phyloP scores from a whole-genome alignment of 1,139 yeast species.

The Blastobotrys indianensis region DNA sequence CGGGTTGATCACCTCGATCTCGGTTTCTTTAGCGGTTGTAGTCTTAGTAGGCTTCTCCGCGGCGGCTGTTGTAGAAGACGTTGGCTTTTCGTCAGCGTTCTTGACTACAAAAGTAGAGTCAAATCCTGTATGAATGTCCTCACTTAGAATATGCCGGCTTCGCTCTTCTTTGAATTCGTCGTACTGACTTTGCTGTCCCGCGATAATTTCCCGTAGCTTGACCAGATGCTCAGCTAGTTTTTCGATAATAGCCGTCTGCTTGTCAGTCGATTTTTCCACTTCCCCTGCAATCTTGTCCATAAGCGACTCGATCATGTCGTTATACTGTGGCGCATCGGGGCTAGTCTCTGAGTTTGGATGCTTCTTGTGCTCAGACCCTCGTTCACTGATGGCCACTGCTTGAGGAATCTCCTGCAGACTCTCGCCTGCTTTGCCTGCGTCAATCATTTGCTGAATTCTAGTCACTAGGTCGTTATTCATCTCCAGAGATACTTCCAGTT shows the following conservation, averaged over 20 bases:
- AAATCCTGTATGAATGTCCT: slow-evolving; percentile 91
- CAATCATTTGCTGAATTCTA: slow-evolving; percentile 62
- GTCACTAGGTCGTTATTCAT: slow-evolving; percentile 73
- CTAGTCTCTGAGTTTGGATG: slow-evolving; percentile 45
- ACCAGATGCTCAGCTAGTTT: slow-evolving; percentile 32
- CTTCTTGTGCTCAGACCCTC: slow-evolving; percentile 25
- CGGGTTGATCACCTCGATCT: slow-evolving; percentile 36
- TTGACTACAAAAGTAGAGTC: slow-evolving; percentile 77
- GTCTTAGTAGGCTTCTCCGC: slow-evolving; percentile 11
- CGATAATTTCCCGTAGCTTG: slow-evolving; percentile 36
- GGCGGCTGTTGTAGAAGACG: slow-evolving; percentile 16
- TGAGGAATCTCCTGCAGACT: slow-evolving; percentile 34
- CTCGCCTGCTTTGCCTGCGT: slow-evolving; percentile 23
- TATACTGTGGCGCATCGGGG: slow-evolving; percentile 63
- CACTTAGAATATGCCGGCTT: slow-evolving; percentile 71
- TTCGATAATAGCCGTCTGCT: slow-evolving; percentile 21
- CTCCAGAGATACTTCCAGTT: slow-evolving; percentile 62
- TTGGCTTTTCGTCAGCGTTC: slow-evolving; percentile 24
- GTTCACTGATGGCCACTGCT: slow-evolving; percentile 24
- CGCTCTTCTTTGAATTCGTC: slow-evolving; percentile 66
- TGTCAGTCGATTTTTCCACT: slow-evolving; percentile 53
- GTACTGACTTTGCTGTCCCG: slow-evolving; percentile 62
- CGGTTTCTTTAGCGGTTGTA: slow-evolving; percentile 15
- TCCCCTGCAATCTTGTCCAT: slow-evolving; percentile 61
- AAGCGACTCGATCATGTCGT: slow-evolving; percentile 89